Conservation (phyloP, 176 grass and related monocot genomes). For the Saccharum officinarum region DNA sequence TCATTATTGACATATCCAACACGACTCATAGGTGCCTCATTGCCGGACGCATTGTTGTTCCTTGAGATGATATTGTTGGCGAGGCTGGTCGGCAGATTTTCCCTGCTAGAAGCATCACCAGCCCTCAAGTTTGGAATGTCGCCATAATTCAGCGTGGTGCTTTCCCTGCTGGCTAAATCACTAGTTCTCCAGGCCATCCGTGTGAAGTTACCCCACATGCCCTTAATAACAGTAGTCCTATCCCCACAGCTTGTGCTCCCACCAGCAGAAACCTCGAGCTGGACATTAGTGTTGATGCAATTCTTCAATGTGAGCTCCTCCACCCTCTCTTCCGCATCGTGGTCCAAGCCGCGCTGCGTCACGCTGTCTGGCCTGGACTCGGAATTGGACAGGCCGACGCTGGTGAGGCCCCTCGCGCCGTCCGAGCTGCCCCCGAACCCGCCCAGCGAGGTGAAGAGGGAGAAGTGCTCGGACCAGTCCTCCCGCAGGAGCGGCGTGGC, state of each 20-base stretch:
- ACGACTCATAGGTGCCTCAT: constrained; percentile 19
- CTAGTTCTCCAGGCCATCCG: constrained; percentile 46
- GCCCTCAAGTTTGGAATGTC: constrained; percentile 37
- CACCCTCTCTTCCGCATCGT: constrained; percentile 52
- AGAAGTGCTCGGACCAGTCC: constrained; percentile 83
- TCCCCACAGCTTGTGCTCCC: constrained; percentile 62
- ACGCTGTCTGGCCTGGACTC: constrained; percentile 40
- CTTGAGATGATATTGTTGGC: constrained; percentile 1
- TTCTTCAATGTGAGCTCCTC: constrained; percentile 89
- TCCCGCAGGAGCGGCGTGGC: constrained; percentile 36
- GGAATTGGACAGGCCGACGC: constrained; percentile 25
- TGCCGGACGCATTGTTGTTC: constrained; percentile 15
- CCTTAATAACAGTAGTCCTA: constrained; percentile 49
- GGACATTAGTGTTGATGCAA: constrained; percentile 41
- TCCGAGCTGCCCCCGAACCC: constrained; percentile 33
- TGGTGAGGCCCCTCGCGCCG: constrained; percentile 17
- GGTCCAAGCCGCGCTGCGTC: constrained; percentile 30
- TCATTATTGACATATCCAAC: constrained; percentile 36
- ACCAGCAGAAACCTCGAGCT: constrained; percentile 41
- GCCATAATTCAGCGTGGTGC: background rate
- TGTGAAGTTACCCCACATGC: constrained; percentile 86
- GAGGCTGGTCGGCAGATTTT: background rate
- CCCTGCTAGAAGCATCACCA: constrained; percentile 23
- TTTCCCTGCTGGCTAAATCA: constrained; percentile 35
- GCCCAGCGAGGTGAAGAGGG: constrained; percentile 49